phyloP scores from a whole-genome alignment of 805 yeast species.

The Vanderwaltozyma tropicalis region DNA sequence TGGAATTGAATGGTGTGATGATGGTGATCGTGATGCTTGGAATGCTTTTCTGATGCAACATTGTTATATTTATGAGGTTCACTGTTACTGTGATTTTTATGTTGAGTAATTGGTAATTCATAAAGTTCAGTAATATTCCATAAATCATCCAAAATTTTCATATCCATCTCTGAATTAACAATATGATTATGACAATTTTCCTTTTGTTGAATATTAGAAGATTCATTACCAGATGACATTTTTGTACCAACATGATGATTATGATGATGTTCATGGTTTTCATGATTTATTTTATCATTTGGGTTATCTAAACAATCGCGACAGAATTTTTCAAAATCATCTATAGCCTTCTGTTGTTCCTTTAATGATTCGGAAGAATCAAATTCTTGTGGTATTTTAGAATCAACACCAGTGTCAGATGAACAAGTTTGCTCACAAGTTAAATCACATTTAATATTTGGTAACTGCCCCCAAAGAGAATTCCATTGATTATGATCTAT shows the following conservation, averaged over 20 bases:
- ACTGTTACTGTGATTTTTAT: slow-evolving; percentile 15
- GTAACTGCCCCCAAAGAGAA: no score
- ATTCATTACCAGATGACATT: background rate
- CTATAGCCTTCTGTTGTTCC: slow-evolving; percentile 2
- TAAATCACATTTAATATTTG: slow-evolving; percentile 19
- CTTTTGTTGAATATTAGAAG: background rate
- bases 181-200: slow-evolving; percentile 13
- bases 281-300: background rate
- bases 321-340: slow-evolving; percentile 28
- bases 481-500: no score
- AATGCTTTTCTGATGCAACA: slow-evolving; percentile 8
- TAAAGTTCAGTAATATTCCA: slow-evolving; percentile 27
- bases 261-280: background rate
- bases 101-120: slow-evolving; percentile 26
- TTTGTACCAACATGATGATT: background rate
- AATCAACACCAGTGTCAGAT: background rate
- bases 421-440: slow-evolving; percentile 17
- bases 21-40: slow-evolving; percentile 10
- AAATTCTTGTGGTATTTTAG: background rate
- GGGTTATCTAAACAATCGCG: slow-evolving; percentile 19
- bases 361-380: no score
- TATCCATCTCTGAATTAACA: slow-evolving; percentile 18
- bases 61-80: background rate
- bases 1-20: slow-evolving; percentile 7
- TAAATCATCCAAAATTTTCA: slow-evolving; percentile 25